Percentiles rank a stretch among this genome's conserved stretches.
Evolutionary conservation across 2,329 filamentous ascomycete species (phyloP).

Genomic region (Fusarium sp.): DNA sequence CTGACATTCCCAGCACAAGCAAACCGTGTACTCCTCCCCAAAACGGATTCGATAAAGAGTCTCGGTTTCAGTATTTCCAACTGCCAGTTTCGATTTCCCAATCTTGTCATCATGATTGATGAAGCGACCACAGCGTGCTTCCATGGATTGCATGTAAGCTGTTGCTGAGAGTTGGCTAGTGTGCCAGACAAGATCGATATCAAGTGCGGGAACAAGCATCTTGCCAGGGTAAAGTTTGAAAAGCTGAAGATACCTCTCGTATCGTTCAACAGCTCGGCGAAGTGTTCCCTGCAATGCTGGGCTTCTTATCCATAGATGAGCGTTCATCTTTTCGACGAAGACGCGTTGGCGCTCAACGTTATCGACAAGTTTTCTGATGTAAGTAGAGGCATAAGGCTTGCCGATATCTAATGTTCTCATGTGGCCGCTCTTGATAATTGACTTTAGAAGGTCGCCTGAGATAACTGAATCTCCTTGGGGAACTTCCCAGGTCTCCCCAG

Average conservation of each 20-base stretch:
- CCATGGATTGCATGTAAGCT: slow-evolving; percentile 42
- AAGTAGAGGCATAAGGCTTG: not conserved
- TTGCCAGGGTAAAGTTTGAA: slow-evolving; percentile 52
- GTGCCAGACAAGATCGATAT: slow-evolving; percentile 58
- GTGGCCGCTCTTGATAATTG: slow-evolving; percentile 17
- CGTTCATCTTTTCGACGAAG: slow-evolving; percentile 56
- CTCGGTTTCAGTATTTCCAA: slow-evolving; percentile 29
- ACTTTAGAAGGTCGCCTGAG: slow-evolving; percentile 2
- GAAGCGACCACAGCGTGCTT: slow-evolving; percentile 39
- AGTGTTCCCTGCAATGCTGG: slow-evolving; percentile 52
- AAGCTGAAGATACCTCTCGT: slow-evolving; percentile 53
- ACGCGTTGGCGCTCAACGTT: slow-evolving; percentile 49
- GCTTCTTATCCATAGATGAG: slow-evolving; percentile 54
- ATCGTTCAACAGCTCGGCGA: slow-evolving; percentile 52
- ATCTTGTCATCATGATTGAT: slow-evolving; percentile 47
- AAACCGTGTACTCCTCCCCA: slow-evolving; percentile 30
- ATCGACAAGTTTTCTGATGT: slow-evolving; percentile 4
- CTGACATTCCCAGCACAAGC: slow-evolving; percentile 43
- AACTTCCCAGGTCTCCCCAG: slow-evolving; percentile 2
- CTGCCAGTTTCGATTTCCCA: slow-evolving; percentile 10
- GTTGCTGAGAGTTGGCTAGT: slow-evolving; percentile 55
- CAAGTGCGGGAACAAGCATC: slow-evolving; percentile 55
- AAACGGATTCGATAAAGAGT: slow-evolving; percentile 36
- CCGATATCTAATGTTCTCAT: not conserved
- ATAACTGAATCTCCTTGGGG: not conserved